Percentiles rank a stretch among this genome's conserved stretches.
Evolutionary conservation across 176 grass and related monocot species (phyloP).

Genomic region (Aegilops umbellulata): DNA sequence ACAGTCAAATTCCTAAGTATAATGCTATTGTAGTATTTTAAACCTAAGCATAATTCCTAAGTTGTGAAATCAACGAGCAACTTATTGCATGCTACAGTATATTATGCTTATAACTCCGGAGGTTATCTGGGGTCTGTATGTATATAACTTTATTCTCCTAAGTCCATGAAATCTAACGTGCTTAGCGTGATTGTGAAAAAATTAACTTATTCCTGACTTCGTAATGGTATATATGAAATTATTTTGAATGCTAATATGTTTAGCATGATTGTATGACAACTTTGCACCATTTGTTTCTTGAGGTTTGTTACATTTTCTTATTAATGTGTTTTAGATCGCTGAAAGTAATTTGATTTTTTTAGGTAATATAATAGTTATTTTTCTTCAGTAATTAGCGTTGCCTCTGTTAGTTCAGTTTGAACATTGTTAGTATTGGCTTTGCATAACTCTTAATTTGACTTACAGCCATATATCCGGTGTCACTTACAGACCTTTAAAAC

Average conservation of each 20-base stretch:
- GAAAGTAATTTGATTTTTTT: background rate
- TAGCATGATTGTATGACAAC: slow-evolving; percentile 17
- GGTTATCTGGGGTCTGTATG: background rate
- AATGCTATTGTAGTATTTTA: background rate
- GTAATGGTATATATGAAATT: background rate
- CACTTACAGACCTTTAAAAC: background rate
- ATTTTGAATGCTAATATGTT: slow-evolving; percentile 18
- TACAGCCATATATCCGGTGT: background rate
- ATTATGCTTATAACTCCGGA: background rate
- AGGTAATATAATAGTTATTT: background rate
- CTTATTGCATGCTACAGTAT: background rate
- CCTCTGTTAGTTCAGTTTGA: background rate
- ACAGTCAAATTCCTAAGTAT: background rate
- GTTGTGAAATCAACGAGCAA: background rate
- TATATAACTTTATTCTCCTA: background rate
- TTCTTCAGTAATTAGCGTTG: background rate
- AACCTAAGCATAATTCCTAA: background rate
- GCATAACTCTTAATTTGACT: background rate
- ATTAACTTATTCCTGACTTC: background rate
- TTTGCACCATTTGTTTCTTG: background rate
- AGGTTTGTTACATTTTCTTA: background rate
- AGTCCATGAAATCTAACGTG: background rate
- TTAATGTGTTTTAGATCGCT: background rate
- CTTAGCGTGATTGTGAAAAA: slow-evolving; percentile 18
- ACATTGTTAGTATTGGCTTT: background rate